Base-by-base conservation (phyloP, 2,329 filamentous ascomycete genomes). In the Cladosporium sp. region DNA sequence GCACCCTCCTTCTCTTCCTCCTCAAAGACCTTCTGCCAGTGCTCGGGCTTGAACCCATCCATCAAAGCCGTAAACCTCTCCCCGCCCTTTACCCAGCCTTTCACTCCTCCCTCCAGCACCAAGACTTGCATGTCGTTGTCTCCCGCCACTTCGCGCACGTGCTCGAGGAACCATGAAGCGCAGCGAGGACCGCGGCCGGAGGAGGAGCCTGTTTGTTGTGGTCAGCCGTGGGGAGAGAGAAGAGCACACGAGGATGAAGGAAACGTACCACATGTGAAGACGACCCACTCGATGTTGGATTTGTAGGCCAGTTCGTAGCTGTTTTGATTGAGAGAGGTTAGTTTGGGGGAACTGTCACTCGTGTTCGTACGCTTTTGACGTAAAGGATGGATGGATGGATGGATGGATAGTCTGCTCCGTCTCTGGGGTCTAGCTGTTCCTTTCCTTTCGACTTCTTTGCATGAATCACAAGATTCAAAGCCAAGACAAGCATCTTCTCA, bases 1-100 rank as follows among this genome's bases (percentile, higher is more conserved):
- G 20, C 17, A 20, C 28, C 37, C 51, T 55, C 42, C 55, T 58
- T 42, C 36, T 51, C 19, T 30, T 58, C 55, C 51, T 71, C 63
- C 11, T 59, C 64, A 38, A 72, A 67, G 12, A 76, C 69, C 58
- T 74, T 69, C 64, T 70, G 70, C 76, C 76, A 78, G 60, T 77
- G 74, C 43, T 72, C 69, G 47, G 70, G 64, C 45, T 73, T 67
- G 59, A 71, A 77, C 22, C 73, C 74, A 61, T 78, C 74, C 67
- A 78, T 72, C 9, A 73, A 65, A 56, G 69, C 59, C 37, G 67
- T 74, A 61, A 69, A 78, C 34, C 67, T 59, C 15, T 67, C 67
- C 15, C 76, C 76, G 20, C 66, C 72, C 59, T 74, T 76, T 8
- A 78, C 74, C 76, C 76, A 78, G 0, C 74, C 75, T 61, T 78